Base-by-base conservation (phyloP, 2,329 filamentous ascomycete species). In the Fusarium poae region DNA sequence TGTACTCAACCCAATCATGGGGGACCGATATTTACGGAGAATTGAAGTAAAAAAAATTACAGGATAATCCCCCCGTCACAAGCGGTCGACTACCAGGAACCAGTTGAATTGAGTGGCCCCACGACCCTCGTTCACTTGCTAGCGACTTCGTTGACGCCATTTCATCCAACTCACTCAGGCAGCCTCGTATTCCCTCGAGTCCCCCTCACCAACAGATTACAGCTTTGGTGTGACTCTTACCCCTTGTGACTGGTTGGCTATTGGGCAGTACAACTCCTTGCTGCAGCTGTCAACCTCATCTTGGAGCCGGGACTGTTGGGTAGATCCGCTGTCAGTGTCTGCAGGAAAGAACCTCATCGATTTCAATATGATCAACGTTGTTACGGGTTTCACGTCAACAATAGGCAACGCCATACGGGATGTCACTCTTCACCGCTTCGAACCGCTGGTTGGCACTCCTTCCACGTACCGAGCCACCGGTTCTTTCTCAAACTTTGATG, bases 281-380 rank as follows among this genome's bases (percentile, higher is more conserved):
- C 44, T 70, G 57, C 62, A 57, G 42, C 62, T 67, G 65, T 65
- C 70, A 66, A 49, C 53, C 54, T 62, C 65, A 49, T 56, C 40
- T 57, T 58, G 39, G 29, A 44, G 44, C 44, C 50, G 63, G 51
- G 55, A 50, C 68, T 39, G 32, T 57, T 68, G 72, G 72, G 58
- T 74, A 74, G 72, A 74, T 74, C 72, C 72, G 72, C 66, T 73
- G 68, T 64, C 72, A 72, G 56, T 48, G 46, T 57, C 58, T 40
- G 61, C 48, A 65, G 40, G 25, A 49, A 52, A 68, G 71, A 74
- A 70, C 69, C 65, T 67, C 64, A 62, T 49, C 23, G 35, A 61
- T 48, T 32, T 65, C 71, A 58, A 49, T 18, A 45, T 10, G 25
- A 32, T 23, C 45, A 46, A 16, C 16, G 21, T 55, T 18, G 3